Base-by-base conservation (phyloP, 179 eudicot species). In the Nepenthes alata region DNA sequence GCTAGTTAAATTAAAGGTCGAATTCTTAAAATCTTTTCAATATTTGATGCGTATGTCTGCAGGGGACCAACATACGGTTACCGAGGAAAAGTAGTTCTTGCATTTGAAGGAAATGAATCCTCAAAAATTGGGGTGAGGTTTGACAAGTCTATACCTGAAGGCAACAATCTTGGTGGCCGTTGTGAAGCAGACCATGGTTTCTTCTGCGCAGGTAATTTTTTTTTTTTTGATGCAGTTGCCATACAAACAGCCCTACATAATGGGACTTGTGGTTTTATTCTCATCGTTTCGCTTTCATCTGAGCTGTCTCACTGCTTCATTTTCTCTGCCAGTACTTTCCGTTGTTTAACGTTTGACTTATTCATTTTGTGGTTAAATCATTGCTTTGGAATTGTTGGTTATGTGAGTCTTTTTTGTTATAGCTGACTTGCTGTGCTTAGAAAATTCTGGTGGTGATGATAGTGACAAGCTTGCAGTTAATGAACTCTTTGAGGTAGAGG, bases 51-150 rank as follows among this genome's bases (percentile, higher is more conserved):
- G 34, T 35, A 7, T 59, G 44, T 74, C 5, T 75, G 53, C 77
- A 93, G 96, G 83, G 98, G 95, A 57, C 98, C 97, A 39, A 45
- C 81, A 14, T 74, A 77, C 76, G 97, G 98, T 61, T 75, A 73
- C 62, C 77, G 75, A 64, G 97, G 98, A 47, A 83, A 93, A 79
- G 97, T 93, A 60, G 77, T 87, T 38, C 89, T 93, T 76, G 80
- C 84, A 58, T 93, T 85, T 62, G 87, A 85, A 74, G 97, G 85
- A 59, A 93, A 93, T 52, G 80, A 79, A 57, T 74, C 82, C 48
- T 85, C 98, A 39, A 93, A 93, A 75, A 75, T 93, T 54, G 98
- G 97, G 51, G 97, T 93, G 54, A 80, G 95, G 78, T 93, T 93
- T 79, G 98, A 93, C 68, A 82, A 69, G 65, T 60, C 87, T 52